Percentiles rank a stretch among this genome's conserved stretches.
These are phyloP conservation scores for Sutorius australiensis DNA, from an alignment of 768 basidiomycete species.

Conservation along the genomic window DNA sequence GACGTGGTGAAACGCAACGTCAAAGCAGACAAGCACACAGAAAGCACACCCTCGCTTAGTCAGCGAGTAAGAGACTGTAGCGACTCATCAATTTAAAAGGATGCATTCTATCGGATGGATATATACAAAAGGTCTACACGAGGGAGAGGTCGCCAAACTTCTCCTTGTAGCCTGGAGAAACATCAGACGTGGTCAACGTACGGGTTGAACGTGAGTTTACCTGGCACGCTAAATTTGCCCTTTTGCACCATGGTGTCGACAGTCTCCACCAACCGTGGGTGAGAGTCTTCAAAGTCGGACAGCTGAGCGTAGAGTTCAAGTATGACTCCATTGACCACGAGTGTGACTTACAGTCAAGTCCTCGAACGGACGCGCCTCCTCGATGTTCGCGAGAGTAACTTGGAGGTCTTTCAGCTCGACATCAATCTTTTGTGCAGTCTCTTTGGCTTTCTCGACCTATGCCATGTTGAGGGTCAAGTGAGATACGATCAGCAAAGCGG, in stretches of 20 bases:
- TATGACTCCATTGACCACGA: background rate
- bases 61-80: conserved; percentile 2
- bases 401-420: conserved; percentile 88
- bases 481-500: background rate
- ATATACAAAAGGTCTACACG: conserved; percentile 53
- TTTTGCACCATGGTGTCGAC: conserved; percentile 96
- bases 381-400: conserved; percentile 92
- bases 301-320: conserved; percentile 44
- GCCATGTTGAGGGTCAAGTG: background rate
- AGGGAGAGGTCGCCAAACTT: conserved; percentile 94
- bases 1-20: conserved; percentile 2
- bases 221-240: conserved; percentile 98
- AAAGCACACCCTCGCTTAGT: conserved; percentile 19
- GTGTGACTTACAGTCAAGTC: conserved; percentile 78
- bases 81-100: background rate
- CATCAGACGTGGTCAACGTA: background rate
- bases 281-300: conserved; percentile 86
- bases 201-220: conserved; percentile 35
- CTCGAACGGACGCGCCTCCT: conserved; percentile 95
- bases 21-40: background rate
- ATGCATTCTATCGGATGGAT: conserved; percentile 21
- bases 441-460: conserved; percentile 84
- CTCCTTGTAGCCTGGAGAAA: conserved; percentile 75
- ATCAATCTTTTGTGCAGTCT: conserved; percentile 87
- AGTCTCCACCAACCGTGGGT: conserved; percentile 86